A percentile compares a stretch with the other conserved stretches of the same genome.
Evolutionary conservation across 202 grass and related monocot species (phyloP).

Genomic region (Saccharum hybrid): DNA sequence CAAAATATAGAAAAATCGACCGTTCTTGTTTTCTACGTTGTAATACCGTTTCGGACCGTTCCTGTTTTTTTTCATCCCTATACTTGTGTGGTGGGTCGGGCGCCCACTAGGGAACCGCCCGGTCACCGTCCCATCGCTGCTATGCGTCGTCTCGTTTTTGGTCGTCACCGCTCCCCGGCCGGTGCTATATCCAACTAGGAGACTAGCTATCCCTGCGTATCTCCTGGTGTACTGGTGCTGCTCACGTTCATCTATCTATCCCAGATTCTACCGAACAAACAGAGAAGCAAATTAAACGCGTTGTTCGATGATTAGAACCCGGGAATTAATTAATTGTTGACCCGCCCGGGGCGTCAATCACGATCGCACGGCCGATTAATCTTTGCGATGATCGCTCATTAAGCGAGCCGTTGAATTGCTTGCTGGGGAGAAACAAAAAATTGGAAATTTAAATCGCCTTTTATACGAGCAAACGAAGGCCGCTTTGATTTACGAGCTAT

Average conservation of each 20-base stretch:
- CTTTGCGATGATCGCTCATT: too few relatives aligned
- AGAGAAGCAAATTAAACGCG: neutral
- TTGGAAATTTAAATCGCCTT: neutral
- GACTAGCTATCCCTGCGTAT: too few relatives aligned
- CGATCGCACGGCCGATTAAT: neutral
- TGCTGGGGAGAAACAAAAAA: neutral
- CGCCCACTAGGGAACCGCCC: too few relatives aligned
- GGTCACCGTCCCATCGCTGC: too few relatives aligned
- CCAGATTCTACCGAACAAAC: neutral
- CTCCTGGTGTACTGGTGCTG: neutral
- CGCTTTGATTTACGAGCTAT: neutral
- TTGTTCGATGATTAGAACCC: neutral
- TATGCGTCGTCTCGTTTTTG: too few relatives aligned
- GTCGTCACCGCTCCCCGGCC: too few relatives aligned
- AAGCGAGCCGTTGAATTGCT: neutral
- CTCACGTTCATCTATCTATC: constrained; percentile 2
- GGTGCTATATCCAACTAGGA: constrained; percentile 7
- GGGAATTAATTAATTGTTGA: neutral
- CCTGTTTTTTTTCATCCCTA: too few relatives aligned
- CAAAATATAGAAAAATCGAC: too few relatives aligned
- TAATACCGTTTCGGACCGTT: too few relatives aligned
- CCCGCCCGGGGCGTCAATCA: neutral
- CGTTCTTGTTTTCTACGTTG: too few relatives aligned
- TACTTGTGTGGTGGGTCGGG: too few relatives aligned
- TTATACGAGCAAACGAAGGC: neutral